Evolutionary conservation across 208 protist genomes (phyloP).

Genomic region (Trypanosoma cruzi): DNA sequence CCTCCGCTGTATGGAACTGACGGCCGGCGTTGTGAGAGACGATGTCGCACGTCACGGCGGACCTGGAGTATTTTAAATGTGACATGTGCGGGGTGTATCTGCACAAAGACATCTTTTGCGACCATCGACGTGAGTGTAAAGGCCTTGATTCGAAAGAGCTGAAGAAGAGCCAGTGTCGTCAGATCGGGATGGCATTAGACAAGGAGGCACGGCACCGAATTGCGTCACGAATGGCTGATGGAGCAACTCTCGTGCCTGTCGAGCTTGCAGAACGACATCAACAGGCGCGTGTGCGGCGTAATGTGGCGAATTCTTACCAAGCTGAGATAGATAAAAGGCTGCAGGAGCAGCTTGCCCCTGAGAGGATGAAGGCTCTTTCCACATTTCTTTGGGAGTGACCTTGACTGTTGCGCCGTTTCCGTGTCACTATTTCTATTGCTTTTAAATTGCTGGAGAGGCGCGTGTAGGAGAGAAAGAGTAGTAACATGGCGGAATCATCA

Average conservation of each 20-base stretch:
- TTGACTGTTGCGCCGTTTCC: background rate
- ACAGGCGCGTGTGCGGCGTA: constrained; percentile 44
- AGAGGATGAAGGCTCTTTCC: constrained; percentile 36
- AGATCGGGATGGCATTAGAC: constrained; percentile 37
- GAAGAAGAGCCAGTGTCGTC: constrained; percentile 49
- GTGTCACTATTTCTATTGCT: too few species aligned
- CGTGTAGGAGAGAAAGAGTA: too few species aligned
- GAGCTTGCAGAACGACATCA: constrained; percentile 32
- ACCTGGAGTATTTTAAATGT: constrained; percentile 82
- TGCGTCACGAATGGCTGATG: background rate
- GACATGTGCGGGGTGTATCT: constrained; percentile 75
- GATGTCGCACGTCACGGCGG: constrained; percentile 65
- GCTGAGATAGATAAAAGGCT: constrained; percentile 33
- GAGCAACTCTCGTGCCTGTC: constrained; percentile 11
- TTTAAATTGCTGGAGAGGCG: too few species aligned
- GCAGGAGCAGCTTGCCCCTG: constrained; percentile 29
- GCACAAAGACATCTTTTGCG: constrained; percentile 78
- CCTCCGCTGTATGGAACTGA: background rate
- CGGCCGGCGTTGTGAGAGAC: background rate
- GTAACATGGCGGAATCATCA: too few species aligned
- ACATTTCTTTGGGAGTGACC: constrained; percentile 33
- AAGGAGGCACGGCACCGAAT: constrained; percentile 29
- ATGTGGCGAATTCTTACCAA: constrained; percentile 45
- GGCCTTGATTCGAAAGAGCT: constrained; percentile 48
- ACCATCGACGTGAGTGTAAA: constrained; percentile 72